phyloP scores from a whole-genome alignment of 2,329 filamentous ascomycete species.

The Purpureocillium lavendulum region DNA sequence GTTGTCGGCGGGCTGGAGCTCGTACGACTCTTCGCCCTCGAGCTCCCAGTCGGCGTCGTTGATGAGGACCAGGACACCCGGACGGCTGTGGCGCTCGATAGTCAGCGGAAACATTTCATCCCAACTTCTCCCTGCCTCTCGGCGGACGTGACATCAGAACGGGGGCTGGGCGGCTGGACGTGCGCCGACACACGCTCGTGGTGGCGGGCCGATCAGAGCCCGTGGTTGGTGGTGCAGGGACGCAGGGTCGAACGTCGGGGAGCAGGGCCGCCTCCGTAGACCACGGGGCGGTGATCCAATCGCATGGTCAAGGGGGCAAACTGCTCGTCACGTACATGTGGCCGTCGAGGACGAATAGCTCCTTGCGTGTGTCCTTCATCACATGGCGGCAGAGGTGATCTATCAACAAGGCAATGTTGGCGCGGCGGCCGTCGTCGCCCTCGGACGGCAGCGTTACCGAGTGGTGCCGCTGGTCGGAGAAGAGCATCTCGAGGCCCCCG shows the following conservation, averaged over 20 bases:
- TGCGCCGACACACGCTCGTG: no score
- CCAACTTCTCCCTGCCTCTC: no score
- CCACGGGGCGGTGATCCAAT: no score
- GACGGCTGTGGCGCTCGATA: conserved; percentile 53
- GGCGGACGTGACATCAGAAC: no score
- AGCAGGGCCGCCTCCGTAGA: no score
- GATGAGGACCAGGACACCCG: conserved; percentile 90
- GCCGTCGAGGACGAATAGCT: conserved; percentile 81
- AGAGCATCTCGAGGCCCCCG: conserved; percentile 90
- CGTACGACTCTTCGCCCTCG: conserved; percentile 87
- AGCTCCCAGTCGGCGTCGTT: conserved; percentile 99
- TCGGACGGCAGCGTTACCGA: conserved; percentile 57
- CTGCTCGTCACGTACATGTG: conserved; percentile 67
- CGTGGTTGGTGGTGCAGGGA: no score
- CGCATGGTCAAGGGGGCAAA: not conserved
- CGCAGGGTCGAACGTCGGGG: no score
- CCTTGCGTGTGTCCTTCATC: conserved; percentile 79
- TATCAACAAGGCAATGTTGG: conserved; percentile 70
- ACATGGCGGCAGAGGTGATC: conserved; percentile 68
- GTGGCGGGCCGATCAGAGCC: no score
- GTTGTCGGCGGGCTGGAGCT: conserved; percentile 73
- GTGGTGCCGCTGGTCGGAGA: conserved; percentile 72
- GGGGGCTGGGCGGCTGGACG: no score
- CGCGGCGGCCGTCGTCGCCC: conserved; percentile 48
- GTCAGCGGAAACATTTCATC: conserved; percentile 11